These are phyloP conservation scores for Gossypium bickii DNA, from an alignment of 345 rosid species.

Conservation along the genomic window DNA sequence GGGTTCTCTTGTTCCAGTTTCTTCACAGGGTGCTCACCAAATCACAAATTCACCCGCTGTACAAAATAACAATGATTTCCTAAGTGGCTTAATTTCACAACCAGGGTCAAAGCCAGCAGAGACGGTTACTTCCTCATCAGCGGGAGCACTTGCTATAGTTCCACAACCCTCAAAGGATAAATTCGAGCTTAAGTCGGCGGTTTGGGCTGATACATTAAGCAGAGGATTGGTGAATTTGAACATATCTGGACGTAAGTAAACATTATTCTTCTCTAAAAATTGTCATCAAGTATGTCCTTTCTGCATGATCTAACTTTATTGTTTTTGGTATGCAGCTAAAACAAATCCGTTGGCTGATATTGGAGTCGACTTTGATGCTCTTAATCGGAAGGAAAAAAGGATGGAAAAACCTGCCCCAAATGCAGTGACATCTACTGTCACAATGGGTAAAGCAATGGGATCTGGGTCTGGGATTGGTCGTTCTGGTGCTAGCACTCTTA, in stretches of 20 bases:
- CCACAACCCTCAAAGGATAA: slow-evolving; percentile 75
- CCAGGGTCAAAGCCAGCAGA: slow-evolving; percentile 44
- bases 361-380: slow-evolving; percentile 89
- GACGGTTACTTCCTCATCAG: slow-evolving; percentile 43
- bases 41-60: slow-evolving; percentile 31
- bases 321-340: slow-evolving; percentile 54
- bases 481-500: slow-evolving; percentile 52
- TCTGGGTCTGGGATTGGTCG: slow-evolving; percentile 95
- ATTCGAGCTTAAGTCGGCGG: slow-evolving; percentile 86
- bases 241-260: slow-evolving; percentile 86
- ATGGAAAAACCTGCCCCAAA: slow-evolving; percentile 59
- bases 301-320: slow-evolving; percentile 8
- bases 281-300: background rate
- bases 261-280: background rate
- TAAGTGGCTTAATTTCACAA: slow-evolving; percentile 50
- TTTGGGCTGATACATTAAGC: slow-evolving; percentile 94
- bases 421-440: slow-evolving; percentile 64
- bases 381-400: slow-evolving; percentile 86
- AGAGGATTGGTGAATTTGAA: slow-evolving; percentile 91
- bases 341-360: slow-evolving; percentile 85
- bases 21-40: slow-evolving; percentile 28
- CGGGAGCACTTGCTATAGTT: slow-evolving; percentile 59
- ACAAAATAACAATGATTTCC: slow-evolving; percentile 43
- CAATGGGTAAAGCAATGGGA: slow-evolving; percentile 99
- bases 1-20: background rate